Base-by-base conservation (phyloP, 2,329 filamentous ascomycete species). In the Ophiostoma sp. region DNA sequence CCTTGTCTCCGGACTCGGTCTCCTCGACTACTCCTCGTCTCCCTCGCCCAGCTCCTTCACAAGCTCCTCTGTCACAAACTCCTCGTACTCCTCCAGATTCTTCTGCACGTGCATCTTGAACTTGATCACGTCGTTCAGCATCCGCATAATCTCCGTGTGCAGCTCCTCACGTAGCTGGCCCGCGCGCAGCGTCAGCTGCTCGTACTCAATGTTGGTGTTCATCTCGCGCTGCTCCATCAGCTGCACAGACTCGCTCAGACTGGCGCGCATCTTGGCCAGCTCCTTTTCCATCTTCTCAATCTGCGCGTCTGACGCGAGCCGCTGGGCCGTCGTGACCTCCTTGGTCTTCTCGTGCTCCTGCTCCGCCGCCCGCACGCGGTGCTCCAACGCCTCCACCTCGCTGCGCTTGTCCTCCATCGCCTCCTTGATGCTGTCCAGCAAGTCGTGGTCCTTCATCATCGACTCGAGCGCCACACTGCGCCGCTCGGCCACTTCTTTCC, bases 221-320 rank as follows among this genome's bases (percentile, higher is more conserved):
- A 98, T 97, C 82, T 98, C 94, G 70, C 92, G 86, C 79, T 97
- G 94, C 79, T 97, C 93, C 86, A 97, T 90, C 67, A 96, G 80
- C 79, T 97, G 92, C 69, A 97, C 91, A 44, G 89, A 93, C 79
- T 97, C 94, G 2, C 88, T 90, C 39, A 97, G 83, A 13, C 90
- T 90, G 1, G 90, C 87, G 60, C 94, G 87, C 92, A 98, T 96
- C 78, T 93, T 92, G 66, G 92, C 91, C n/a, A 99, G 83, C 79
- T 99, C 94, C 80, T 97, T 97, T 81, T 99, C 95, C 90, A 97
- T 96, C 83, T 95, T 95, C 80, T 99, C 95, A 76, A 99, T 97
- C 79, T 98, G 94, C 10, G 94, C 89, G 78, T 98, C 95, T 2
- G 90, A 92, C 8, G 89, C 90, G 78, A 94, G 87, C 81, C 96